Percentiles rank a stretch among this genome's conserved stretches.
These are phyloP conservation scores for Incumbomyces delicatus DNA, from an alignment of 2,329 filamentous ascomycete species.

Conservation along the genomic window DNA sequence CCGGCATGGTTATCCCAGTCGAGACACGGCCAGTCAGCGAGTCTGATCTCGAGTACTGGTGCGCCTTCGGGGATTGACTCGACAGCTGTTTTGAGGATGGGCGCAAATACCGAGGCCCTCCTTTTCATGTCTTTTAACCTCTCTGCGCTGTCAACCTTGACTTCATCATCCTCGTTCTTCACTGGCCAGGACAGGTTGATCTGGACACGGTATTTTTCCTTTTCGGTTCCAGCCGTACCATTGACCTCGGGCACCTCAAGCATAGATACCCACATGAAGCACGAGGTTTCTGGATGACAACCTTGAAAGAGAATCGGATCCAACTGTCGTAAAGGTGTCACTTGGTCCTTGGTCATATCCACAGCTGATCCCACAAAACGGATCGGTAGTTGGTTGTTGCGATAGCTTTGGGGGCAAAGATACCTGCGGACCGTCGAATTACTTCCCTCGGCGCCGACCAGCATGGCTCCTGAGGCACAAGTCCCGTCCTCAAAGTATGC, in stretches of 20 bases:
- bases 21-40: constrained; percentile 17
- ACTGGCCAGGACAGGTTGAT: constrained; percentile 41
- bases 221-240: constrained; percentile 25
- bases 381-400: constrained; percentile 9
- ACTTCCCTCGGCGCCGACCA: constrained; percentile 23
- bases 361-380: constrained; percentile 9
- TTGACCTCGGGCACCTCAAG: constrained; percentile 33
- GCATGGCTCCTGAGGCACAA: constrained; percentile 11
- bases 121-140: constrained; percentile 34
- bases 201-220: constrained; percentile 34
- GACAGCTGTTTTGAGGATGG: constrained; percentile 19
- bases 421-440: constrained; percentile 19
- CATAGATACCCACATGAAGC: constrained; percentile 25
- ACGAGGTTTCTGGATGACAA: constrained; percentile 11
- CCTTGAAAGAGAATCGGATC: constrained; percentile 20
- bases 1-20: constrained; percentile 26
- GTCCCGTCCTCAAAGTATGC: constrained; percentile 18
- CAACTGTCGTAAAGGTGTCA: constrained; percentile 8
- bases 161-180: constrained; percentile 25
- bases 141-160: constrained; percentile 25
- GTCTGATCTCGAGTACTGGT: constrained; percentile 22
- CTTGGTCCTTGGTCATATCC: constrained; percentile 10
- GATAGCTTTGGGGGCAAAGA: constrained; percentile 6
- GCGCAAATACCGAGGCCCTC: constrained; percentile 19
- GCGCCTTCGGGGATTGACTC: constrained; percentile 23